Percentiles rank a stretch among this genome's conserved stretches.
Evolutionary conservation across 1,284 basidiomycete genomes (phyloP).

Genomic region (Phellinidium pouzarii): DNA sequence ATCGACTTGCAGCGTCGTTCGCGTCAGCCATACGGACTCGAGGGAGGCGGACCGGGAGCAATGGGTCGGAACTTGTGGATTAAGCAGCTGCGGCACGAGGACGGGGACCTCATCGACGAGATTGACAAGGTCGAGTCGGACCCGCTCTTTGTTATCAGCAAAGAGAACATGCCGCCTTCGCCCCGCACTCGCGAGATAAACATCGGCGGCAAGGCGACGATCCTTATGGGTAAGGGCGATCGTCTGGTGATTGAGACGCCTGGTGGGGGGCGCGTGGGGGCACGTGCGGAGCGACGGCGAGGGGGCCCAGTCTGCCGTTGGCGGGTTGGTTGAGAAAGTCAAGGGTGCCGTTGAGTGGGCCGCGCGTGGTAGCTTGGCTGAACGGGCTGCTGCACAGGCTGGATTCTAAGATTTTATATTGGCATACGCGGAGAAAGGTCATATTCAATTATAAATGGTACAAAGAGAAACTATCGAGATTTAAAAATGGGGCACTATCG

Average conservation of each 20-base stretch:
- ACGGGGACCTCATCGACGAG: slow-evolving; percentile 49
- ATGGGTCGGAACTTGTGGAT: slow-evolving; percentile 89
- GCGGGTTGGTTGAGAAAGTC: slow-evolving; percentile 22
- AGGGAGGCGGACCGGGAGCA: slow-evolving; percentile 74
- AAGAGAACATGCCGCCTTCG: slow-evolving; percentile 7
- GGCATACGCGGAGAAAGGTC: neutral
- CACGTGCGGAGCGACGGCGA: slow-evolving; percentile 31
- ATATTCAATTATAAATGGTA: no score
- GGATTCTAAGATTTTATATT: slow-evolving; percentile 35
- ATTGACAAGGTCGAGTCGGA: slow-evolving; percentile 24
- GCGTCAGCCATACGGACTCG: slow-evolving; percentile 83
- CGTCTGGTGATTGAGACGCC: slow-evolving; percentile 81
- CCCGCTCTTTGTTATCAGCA: slow-evolving; percentile 3
- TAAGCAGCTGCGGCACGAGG: slow-evolving; percentile 64
- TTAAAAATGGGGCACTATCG: no score
- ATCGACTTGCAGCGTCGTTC: slow-evolving; percentile 60
- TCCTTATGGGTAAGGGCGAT: slow-evolving; percentile 84
- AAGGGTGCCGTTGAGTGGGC: slow-evolving; percentile 52
- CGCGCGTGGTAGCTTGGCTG: slow-evolving; percentile 67
- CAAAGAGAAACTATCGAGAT: no score
- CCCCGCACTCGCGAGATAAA: slow-evolving; percentile 62
- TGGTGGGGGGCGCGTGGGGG: slow-evolving; percentile 91
- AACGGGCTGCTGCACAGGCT: slow-evolving; percentile 63
- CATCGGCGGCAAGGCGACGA: slow-evolving; percentile 87
- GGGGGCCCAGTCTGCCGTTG: slow-evolving; percentile 9